These are phyloP conservation scores for Leccinum boreale DNA, from an alignment of 768 basidiomycete species.

Conservation along the genomic window DNA sequence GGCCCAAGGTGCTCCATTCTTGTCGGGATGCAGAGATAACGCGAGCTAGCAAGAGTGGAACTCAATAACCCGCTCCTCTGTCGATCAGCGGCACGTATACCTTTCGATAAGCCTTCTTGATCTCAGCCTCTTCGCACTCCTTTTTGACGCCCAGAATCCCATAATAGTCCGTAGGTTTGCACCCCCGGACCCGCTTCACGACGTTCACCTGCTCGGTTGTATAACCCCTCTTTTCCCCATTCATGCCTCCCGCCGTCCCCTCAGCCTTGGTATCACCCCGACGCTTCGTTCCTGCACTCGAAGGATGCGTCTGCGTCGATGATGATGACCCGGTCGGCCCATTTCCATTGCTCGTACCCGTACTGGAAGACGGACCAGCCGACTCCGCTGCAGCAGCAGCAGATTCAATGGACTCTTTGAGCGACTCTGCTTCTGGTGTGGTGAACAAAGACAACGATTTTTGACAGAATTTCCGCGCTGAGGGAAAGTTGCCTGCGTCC, in stretches of 20 bases:
- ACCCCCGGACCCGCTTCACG: constrained; percentile 81
- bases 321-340: constrained; percentile 43
- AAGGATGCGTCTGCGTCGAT: constrained; percentile 66
- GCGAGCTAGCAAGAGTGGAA: constrained; percentile 56
- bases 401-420: constrained; percentile 65
- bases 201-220: constrained; percentile 79
- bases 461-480: constrained; percentile 84
- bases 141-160: constrained; percentile 80
- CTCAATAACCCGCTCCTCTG: constrained; percentile 7
- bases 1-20: constrained; percentile 95
- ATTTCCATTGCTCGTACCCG: constrained; percentile 31
- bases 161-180: constrained; percentile 90
- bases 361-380: constrained; percentile 39
- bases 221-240: constrained; percentile 78
- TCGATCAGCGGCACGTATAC: constrained; percentile 41
- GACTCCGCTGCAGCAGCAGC: constrained; percentile 39
- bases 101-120: constrained; percentile 97
- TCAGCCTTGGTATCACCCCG: constrained; percentile 42
- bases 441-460: constrained; percentile 83
- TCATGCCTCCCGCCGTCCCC: constrained; percentile 60
- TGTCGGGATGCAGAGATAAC: constrained; percentile 86
- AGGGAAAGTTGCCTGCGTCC: constrained; percentile 64
- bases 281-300: constrained; percentile 68
- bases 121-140: constrained; percentile 78
- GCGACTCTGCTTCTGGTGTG: constrained; percentile 67